Conservation (phyloP, 345 rosid genomes). For the Pugionium dolabratum region DNA sequence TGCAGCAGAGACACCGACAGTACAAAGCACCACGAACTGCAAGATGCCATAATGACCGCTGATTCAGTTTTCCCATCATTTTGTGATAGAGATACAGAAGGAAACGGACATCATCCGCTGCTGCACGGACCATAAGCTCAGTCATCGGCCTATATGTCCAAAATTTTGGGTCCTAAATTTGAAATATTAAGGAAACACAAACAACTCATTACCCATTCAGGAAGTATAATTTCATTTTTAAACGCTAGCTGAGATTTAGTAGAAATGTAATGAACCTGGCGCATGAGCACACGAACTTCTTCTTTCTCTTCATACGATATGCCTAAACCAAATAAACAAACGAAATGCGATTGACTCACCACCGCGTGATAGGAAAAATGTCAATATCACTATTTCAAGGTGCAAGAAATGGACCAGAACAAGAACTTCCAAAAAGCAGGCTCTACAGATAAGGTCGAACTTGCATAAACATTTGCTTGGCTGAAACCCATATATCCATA, state of each 20-base stretch:
- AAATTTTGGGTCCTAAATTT: conserved; percentile 76
- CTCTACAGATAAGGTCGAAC: conserved; percentile 26
- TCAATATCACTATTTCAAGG: conserved; percentile 26
- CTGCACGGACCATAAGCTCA: conserved; percentile 89
- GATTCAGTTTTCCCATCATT: conserved; percentile 78
- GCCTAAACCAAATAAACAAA: conserved; percentile 49
- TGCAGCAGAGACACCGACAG: conserved; percentile 83
- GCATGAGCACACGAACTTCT: conserved; percentile 86
- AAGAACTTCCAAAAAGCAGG: conserved; percentile 36
- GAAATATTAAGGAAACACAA: conserved; percentile 5
- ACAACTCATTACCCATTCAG: neutral
- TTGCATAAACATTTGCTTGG: conserved; percentile 29
- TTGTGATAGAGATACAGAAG: conserved; percentile 70
- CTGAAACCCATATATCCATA: conserved; percentile 28
- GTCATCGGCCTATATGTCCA: conserved; percentile 86
- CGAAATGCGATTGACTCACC: conserved; percentile 9
- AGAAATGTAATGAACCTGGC: conserved; percentile 59
- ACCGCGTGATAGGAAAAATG: conserved; percentile 2
- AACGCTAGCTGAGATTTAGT: neutral
- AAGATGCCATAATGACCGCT: conserved; percentile 75
- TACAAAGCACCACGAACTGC: conserved; percentile 77
- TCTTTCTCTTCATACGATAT: conserved; percentile 87
- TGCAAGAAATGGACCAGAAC: conserved; percentile 34
- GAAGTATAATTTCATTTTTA: neutral
- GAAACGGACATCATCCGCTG: conserved; percentile 96